These are phyloP conservation scores for Blastocystis sp. DNA, from an alignment of 352 stramenopile genomes.

Conservation along the genomic window DNA sequence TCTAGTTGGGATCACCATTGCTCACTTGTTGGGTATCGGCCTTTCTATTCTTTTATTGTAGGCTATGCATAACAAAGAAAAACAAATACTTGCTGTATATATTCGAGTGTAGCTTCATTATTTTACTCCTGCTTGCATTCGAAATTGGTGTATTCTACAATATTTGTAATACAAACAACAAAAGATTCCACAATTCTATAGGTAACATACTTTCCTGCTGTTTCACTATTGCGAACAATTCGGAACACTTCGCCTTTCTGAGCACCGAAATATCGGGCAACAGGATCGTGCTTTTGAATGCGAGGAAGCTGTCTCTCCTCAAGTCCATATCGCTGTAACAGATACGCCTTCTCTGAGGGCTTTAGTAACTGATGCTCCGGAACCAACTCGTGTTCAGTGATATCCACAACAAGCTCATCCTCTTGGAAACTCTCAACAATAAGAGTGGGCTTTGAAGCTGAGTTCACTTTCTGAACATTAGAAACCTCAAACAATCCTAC, in stretches of 20 bases:
- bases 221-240: constrained; percentile 98
- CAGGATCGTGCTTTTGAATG: constrained; percentile 96
- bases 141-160: not conserved
- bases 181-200: constrained; percentile 79
- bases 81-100: not conserved
- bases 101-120: not conserved
- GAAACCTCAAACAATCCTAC: constrained; percentile 67
- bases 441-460: constrained; percentile 39
- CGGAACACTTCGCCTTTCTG: constrained; percentile 94
- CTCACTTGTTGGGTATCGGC: not conserved
- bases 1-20: constrained; percentile 38
- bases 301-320: constrained; percentile 91
- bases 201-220: constrained; percentile 96
- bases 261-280: constrained; percentile 95
- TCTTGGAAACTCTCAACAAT: constrained; percentile 92
- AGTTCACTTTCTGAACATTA: constrained; percentile 69
- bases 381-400: constrained; percentile 96
- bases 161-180: constrained; percentile 7
- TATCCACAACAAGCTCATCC: constrained; percentile 97
- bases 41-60: not conserved
- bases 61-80: constrained; percentile 6
- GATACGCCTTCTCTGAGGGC: constrained; percentile 89
- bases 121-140: not conserved
- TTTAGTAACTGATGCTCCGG: constrained; percentile 93
- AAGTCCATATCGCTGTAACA: constrained; percentile 87